Evolutionary conservation across 345 rosid genomes (phyloP).

Genomic region (Leavenworthia alabamica): DNA sequence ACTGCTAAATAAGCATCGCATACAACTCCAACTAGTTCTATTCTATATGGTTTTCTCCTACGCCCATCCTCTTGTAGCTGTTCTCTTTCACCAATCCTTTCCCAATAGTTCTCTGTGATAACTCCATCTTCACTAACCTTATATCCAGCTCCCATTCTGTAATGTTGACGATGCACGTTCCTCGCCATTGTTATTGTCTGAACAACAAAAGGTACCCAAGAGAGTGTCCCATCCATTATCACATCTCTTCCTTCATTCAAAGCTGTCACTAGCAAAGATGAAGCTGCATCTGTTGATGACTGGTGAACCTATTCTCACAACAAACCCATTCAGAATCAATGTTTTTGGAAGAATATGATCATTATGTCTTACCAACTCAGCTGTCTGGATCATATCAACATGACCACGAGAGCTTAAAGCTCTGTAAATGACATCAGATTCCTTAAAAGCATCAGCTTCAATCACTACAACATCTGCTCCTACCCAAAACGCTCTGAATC

Average conservation of each 20-base stretch:
- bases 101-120: conserved; percentile 85
- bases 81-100: conserved; percentile 50
- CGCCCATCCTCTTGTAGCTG: conserved; percentile 40
- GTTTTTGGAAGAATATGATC: not conserved
- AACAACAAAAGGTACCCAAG: conserved; percentile 85
- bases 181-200: conserved; percentile 89
- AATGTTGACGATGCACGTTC: conserved; percentile 69
- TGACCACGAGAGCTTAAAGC: conserved; percentile 89
- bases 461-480: conserved; percentile 79
- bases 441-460: conserved; percentile 95
- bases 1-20: conserved; percentile 94
- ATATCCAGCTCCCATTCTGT: conserved; percentile 89
- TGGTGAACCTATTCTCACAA: conserved; percentile 65
- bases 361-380: conserved; percentile 58
- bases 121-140: conserved; percentile 50
- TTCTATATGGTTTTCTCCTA: conserved; percentile 74
- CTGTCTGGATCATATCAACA: conserved; percentile 77
- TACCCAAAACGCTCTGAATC: conserved; percentile 76
- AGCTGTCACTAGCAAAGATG: conserved; percentile 86
- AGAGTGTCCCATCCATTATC: conserved; percentile 91
- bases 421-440: conserved; percentile 83
- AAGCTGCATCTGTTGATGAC: conserved; percentile 93
- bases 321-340: not conserved
- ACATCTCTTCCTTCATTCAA: conserved; percentile 89
- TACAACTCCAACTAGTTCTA: conserved; percentile 89